phyloP scores from a whole-genome alignment of 1,284 basidiomycete species.

The Bjerkandera adusta region DNA sequence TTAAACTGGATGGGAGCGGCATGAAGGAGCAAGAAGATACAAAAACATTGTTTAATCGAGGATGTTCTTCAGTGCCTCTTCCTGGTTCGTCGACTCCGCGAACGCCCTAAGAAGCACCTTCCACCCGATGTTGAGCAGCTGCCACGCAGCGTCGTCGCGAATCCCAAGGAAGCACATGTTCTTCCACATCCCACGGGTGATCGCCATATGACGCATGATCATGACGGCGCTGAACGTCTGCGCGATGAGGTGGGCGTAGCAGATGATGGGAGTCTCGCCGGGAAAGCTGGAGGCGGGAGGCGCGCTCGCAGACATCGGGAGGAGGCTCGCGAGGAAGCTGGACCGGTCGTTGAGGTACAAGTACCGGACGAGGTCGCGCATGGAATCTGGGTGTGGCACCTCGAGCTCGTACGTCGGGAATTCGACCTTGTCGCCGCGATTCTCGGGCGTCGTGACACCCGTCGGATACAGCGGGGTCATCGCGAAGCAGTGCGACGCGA shows the following conservation, averaged over 20 bases:
- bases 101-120: conserved; percentile 50
- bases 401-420: conserved; percentile 63
- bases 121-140: conserved; percentile 57
- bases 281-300: too few species aligned
- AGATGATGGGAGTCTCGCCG: conserved; percentile 31
- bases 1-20: too few species aligned
- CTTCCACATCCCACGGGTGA: conserved; percentile 56
- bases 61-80: too few species aligned
- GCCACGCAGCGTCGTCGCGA: conserved; percentile 55
- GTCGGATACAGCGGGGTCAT: conserved; percentile 37
- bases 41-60: too few species aligned
- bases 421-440: conserved; percentile 33
- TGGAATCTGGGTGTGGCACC: conserved; percentile 63
- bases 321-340: conserved; percentile 44
- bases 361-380: conserved; percentile 55
- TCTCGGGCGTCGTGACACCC: conserved; percentile 42
- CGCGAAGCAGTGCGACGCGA: conserved; percentile 51
- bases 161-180: conserved; percentile 62
- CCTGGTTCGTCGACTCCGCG: too few species aligned
- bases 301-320: conserved; percentile 45
- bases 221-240: conserved; percentile 27
- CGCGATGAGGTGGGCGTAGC: conserved; percentile 30
- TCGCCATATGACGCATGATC: conserved; percentile 39
- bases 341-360: conserved; percentile 60
- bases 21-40: too few species aligned